Base-by-base conservation (phyloP, 305 asterid species). In the Fraxinus velutina region DNA sequence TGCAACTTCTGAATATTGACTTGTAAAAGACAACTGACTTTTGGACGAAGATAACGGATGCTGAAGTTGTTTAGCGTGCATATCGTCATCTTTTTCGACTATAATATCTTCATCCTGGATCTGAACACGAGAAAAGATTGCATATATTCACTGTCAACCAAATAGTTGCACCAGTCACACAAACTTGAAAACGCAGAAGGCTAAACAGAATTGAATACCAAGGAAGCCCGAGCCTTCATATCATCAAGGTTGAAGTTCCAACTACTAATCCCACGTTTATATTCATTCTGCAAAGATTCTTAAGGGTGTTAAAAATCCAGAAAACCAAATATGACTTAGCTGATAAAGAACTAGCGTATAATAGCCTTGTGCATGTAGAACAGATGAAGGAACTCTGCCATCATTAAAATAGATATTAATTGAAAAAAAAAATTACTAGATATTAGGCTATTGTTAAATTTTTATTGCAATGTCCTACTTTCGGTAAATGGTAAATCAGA, bases 241-340 rank as follows among this genome's bases (percentile, higher is more conserved):
- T 96, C 99, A 0, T 94, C 98, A 76, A 96, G 94, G 90, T 96
- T 88, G 87, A 96, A 96, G 86, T 96, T 90, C 99, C 99, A 96
- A 76, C 97, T 86, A 87, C 98, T 96, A 80, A 96, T 94, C 79
- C 98, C 99, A 64, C 98, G 97, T 84, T 94, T 96, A 86, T 96
- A 96, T 86, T 96, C 99, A 75, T 90, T 92, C 99, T 96, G 96
- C 83, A 79, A 77, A 86, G 76, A 71, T 76, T 68, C 33, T 55
- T 15, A 68, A 80, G 79, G 36, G 30, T 27, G 34, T 79, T 79
- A 85, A 57, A 37, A 75, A 55, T 44, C 33, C 29, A 42, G 32
- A 80, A 73, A 24, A 32, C 73, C 50, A 22, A 52, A 73, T 30
- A 13, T 33, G 29, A 29, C 29, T 32, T 62, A 55, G 70, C 1